These are phyloP conservation scores for Deuterostichococcus epilithicus DNA, from an alignment of 139 green algal genomes.

Conservation along the genomic window DNA sequence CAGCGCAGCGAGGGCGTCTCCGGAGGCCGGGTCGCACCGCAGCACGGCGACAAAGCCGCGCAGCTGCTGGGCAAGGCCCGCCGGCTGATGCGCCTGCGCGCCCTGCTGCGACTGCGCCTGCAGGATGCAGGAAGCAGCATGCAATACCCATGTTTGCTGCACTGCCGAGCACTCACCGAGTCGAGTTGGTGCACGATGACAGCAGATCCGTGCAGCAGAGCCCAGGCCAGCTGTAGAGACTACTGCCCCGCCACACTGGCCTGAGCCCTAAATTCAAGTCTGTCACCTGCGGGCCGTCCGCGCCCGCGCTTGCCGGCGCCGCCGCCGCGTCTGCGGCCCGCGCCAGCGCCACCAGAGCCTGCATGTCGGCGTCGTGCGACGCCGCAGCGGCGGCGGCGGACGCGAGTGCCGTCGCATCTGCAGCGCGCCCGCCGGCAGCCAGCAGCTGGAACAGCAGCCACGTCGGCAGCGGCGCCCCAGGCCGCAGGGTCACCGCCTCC, in stretches of 20 bases:
- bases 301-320: too few relatives aligned
- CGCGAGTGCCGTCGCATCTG: neutral
- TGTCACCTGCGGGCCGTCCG: too few relatives aligned
- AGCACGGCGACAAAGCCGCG: neutral
- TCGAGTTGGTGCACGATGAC: too few relatives aligned
- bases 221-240: too few relatives aligned
- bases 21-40: neutral
- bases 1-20: neutral
- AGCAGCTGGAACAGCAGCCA: constrained; percentile 1
- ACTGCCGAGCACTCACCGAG: too few relatives aligned
- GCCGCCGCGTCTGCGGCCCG: neutral
- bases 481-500: neutral
- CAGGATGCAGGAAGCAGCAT: too few relatives aligned
- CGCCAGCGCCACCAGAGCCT: neutral
- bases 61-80: neutral
- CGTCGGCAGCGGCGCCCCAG: neutral
- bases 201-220: too few relatives aligned
- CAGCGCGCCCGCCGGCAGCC: too few relatives aligned
- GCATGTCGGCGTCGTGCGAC: neutral
- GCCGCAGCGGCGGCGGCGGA: too few relatives aligned
- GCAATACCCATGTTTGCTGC: too few relatives aligned
- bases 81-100: neutral
- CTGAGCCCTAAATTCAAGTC: too few relatives aligned
- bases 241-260: too few relatives aligned
- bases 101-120: neutral